Evolutionary conservation across 768 basidiomycete species (phyloP).

Genomic region (Agrocybe pediades): DNA sequence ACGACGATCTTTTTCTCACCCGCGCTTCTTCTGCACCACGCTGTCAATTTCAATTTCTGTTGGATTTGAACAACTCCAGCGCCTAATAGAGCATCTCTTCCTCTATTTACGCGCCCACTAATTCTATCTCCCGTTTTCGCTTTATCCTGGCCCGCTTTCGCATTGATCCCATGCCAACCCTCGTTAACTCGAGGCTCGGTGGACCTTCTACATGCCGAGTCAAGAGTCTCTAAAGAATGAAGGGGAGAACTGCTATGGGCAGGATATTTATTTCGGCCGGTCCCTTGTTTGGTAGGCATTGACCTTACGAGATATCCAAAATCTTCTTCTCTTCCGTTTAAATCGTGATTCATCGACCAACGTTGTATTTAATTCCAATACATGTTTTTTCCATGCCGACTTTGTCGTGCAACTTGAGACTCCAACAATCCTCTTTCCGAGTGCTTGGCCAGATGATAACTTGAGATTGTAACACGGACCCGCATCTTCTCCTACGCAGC

Average conservation of each 20-base stretch:
- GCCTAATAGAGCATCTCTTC: neutral
- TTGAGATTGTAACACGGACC: too few species aligned
- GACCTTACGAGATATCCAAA: conserved; percentile 71
- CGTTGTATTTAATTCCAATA: too few species aligned
- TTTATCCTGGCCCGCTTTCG: neutral
- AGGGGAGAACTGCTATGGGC: conserved; percentile 40
- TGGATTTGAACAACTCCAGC: neutral
- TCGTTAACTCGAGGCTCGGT: conserved; percentile 53
- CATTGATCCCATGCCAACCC: conserved; percentile 14
- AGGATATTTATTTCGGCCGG: conserved; percentile 61
- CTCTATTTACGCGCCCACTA: neutral
- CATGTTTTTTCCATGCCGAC: too few species aligned
- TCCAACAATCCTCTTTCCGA: too few species aligned
- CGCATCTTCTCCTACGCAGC: too few species aligned
- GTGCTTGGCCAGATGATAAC: too few species aligned
- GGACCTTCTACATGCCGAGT: conserved; percentile 34
- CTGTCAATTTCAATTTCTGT: neutral
- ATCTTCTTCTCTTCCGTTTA: neutral
- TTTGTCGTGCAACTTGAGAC: too few species aligned
- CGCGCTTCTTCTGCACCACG: neutral
- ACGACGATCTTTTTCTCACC: conserved; percentile 6
- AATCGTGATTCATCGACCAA: too few species aligned
- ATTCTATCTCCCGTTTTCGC: neutral
- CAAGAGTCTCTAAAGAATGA: conserved; percentile 45
- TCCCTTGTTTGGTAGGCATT: conserved; percentile 35